Percentiles rank a stretch among this genome's conserved stretches.
These are phyloP conservation scores for Aspergillus bridgeri DNA, from an alignment of 495 filamentous ascomycete genomes.

Conservation along the genomic window DNA sequence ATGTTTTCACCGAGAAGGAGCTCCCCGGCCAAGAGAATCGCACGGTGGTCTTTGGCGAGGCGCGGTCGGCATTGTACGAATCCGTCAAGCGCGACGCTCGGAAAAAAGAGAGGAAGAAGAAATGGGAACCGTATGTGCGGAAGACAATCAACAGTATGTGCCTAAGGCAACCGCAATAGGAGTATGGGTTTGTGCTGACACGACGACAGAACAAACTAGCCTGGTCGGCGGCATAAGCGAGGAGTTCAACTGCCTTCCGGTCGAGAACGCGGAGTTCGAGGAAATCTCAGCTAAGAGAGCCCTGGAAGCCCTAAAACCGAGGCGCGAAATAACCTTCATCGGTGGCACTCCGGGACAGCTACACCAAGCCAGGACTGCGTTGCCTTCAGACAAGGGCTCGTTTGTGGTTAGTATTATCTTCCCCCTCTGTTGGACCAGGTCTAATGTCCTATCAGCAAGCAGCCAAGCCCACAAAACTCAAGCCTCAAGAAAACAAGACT, in stretches of 20 bases:
- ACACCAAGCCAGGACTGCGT: slow-evolving; percentile 33
- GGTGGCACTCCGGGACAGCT: slow-evolving; percentile 38
- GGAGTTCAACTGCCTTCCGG: slow-evolving; percentile 73
- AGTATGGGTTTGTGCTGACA: slow-evolving; percentile 22
- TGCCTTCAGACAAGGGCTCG: slow-evolving; percentile 34
- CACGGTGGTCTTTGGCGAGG: slow-evolving; percentile 42
- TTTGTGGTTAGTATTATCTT: slow-evolving; percentile 39
- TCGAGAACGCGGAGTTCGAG: slow-evolving; percentile 69
- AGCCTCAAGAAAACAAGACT: slow-evolving; percentile 69
- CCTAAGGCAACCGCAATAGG: background rate
- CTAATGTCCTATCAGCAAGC: slow-evolving; percentile 31
- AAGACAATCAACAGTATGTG: slow-evolving; percentile 77
- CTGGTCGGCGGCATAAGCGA: slow-evolving; percentile 69
- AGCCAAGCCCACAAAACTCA: slow-evolving; percentile 36
- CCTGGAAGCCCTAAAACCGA: slow-evolving; percentile 61
- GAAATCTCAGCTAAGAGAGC: slow-evolving; percentile 57
- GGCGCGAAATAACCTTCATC: slow-evolving; percentile 46
- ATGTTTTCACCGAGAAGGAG: slow-evolving; percentile 88
- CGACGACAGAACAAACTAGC: slow-evolving; percentile 67
- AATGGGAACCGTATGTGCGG: slow-evolving; percentile 64
- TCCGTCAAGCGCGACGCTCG: slow-evolving; percentile 43
- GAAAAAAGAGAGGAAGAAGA: slow-evolving; percentile 54
- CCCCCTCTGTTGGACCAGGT: background rate
- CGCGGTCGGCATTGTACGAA: slow-evolving; percentile 45
- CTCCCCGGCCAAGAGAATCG: slow-evolving; percentile 68